Evolutionary conservation across 2,329 filamentous ascomycete genomes (phyloP).

Genomic region (Sphaerostilbella broomeana): DNA sequence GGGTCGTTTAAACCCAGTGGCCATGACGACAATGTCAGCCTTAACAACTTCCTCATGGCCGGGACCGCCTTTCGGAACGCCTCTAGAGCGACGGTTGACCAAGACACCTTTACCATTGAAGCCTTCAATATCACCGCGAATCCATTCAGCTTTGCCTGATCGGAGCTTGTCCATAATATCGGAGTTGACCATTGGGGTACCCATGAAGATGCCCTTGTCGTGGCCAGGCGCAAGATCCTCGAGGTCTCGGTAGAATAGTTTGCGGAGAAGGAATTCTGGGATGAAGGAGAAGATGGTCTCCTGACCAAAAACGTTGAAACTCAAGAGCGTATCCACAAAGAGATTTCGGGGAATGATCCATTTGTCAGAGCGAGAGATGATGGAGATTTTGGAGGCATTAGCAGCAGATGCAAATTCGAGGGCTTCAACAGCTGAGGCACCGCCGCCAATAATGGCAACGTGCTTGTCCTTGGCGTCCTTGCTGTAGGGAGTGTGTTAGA

Average conservation of each 20-base stretch:
- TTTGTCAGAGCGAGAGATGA: conserved; percentile 73
- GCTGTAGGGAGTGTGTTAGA: conserved; percentile 29
- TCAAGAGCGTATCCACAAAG: conserved; percentile 64
- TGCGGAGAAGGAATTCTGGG: conserved; percentile 66
- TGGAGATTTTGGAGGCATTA: conserved; percentile 60
- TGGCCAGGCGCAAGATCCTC: conserved; percentile 62
- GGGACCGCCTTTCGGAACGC: conserved; percentile 69
- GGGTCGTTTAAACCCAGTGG: conserved; percentile 73
- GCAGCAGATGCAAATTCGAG: conserved; percentile 69
- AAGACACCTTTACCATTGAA: conserved; percentile 56
- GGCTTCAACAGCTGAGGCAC: conserved; percentile 75
- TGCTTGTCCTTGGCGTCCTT: conserved; percentile 68
- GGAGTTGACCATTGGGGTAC: conserved; percentile 83
- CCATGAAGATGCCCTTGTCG: conserved; percentile 68
- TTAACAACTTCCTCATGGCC: conserved; percentile 60
- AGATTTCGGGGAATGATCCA: conserved; percentile 83
- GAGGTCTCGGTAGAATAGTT: conserved; percentile 79
- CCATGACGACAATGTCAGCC: conserved; percentile 74
- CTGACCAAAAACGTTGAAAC: conserved; percentile 71
- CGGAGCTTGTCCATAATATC: conserved; percentile 73
- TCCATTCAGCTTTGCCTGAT: conserved; percentile 65
- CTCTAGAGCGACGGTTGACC: conserved; percentile 65
- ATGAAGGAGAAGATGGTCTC: conserved; percentile 72
- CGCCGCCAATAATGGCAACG: conserved; percentile 69
- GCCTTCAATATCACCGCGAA: conserved; percentile 69